Evolutionary conservation across 805 yeast species (phyloP), one percentile per base, ranked within the genome.

Genomic region (Yamadazyma laniorum): DNA sequence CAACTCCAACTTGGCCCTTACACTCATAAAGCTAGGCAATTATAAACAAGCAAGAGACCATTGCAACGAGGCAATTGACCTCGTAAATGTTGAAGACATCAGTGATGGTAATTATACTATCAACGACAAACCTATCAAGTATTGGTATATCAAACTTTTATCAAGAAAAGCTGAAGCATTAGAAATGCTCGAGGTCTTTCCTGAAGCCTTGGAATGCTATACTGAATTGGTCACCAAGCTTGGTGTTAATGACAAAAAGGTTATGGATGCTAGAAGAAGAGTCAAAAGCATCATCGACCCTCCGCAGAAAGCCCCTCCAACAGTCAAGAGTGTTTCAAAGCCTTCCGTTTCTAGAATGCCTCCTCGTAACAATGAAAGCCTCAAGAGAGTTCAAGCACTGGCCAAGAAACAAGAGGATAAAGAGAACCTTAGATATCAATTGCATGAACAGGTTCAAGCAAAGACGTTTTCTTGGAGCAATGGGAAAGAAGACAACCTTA

Each of bases 231-330:
- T 93, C 13, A 75, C 77, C 40, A 75, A 79, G 42, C 43, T 55
- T 25, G 95, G 95, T 0, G 76, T 75, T 17, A 74, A 80, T 2
- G 75, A 79, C 22, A 77, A 80, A 42, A 67, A 75, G 21, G 69
- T 79, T 0, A 63, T 91, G 74, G 96, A 86, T 34, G 95, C 91
- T 2, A 88, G 79, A 55, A 74, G 91, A 51, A 74, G 99, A 41
- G 85, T 96, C 43, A 74, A 74, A 35, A 73, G 72, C 13, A 76
- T 80, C 1, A 57, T 89, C 15, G 72, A 77, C 41, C 93, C 95
- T 2, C 45, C 53, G 2, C 43, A 51, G 19, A 34, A 30, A 14
- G 48, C 52, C 13, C 32, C 31, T 19, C 34, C 44, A 8, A 13
- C 19, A 42, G 14, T 31, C 6, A 14, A 26, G n/a, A 13, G 18